Percentiles rank a stretch among this genome's conserved stretches.
phyloP scores from a whole-genome alignment of 1,139 yeast species.

The Suhomyces taliae region DNA sequence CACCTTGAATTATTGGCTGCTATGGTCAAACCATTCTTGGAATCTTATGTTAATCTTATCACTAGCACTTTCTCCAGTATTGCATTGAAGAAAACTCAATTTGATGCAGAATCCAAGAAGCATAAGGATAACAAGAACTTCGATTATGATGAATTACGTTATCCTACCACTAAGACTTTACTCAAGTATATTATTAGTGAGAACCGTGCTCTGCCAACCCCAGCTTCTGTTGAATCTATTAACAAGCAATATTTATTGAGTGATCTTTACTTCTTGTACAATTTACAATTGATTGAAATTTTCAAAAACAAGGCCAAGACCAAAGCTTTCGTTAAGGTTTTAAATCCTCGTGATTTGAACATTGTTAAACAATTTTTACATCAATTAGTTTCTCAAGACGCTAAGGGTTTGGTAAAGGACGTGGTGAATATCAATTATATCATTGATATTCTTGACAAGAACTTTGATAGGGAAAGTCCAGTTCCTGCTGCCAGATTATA shows the following conservation, averaged over 20 bases:
- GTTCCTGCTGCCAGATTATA: constrained; percentile 4
- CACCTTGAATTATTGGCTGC: constrained; percentile 29
- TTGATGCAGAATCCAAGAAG: constrained; percentile 5
- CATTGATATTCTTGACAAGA: constrained; percentile 42
- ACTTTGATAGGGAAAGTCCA: constrained; percentile 20
- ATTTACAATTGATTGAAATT: constrained; percentile 36
- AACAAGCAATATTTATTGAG: constrained; percentile 48
- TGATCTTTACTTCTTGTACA: constrained; percentile 41
- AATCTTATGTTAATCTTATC: constrained; percentile 38
- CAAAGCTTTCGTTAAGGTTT: constrained; percentile 40
- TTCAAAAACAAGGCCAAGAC: constrained; percentile 47
- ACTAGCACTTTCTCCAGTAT: constrained; percentile 17
- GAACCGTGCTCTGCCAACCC: constrained; percentile 7
- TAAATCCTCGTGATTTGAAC: constrained; percentile 30
- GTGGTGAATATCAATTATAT: constrained; percentile 32
- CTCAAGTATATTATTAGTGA: constrained; percentile 22
- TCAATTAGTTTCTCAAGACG: constrained; percentile 16
- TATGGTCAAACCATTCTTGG: constrained; percentile 42
- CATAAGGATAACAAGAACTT: constrained; percentile 7
- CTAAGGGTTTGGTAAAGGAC: constrained; percentile 12
- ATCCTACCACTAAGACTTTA: constrained; percentile 43
- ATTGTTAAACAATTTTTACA: constrained; percentile 30
- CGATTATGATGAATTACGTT: constrained; percentile 22
- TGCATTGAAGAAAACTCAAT: constrained; percentile 3
- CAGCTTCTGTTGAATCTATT: constrained; percentile 31